Base-by-base conservation (phyloP, 257 asterid species). In the Verbena officinalis region DNA sequence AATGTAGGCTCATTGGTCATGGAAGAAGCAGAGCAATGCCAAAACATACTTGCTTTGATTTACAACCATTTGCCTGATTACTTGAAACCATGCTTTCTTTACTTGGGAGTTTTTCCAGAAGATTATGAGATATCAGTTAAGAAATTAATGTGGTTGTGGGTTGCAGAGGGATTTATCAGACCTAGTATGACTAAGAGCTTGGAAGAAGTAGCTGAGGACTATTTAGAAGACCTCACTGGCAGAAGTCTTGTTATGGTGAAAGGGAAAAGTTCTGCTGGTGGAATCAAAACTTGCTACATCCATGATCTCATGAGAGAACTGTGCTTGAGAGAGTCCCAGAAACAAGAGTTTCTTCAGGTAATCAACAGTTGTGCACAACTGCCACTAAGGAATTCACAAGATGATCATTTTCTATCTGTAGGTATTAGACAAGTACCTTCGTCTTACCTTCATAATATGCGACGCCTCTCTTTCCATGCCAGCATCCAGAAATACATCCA, bases 241-340 rank as follows among this genome's bases (percentile, higher is more conserved):
- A 66, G 75, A 67, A 71, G 52, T 42, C 63, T 76, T 9, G 49
- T 76, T 19, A n/a, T 66, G 67, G 65, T 76, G 3, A 36, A 58
- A 34, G 42, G 38, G 21, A 71, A 7, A 46, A 31, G 77, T 9
- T 67, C 55, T 8, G 30, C 3, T 49, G 81, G 81, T 38, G 61
- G 56, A 43, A 67, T 67, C 22, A 68, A 72, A 58, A 31, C 60
- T 13, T 76, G 78, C 60, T 44, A 22, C 46, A 39, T 76, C 51
- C 81, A 76, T 62, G 75, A 76, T 51, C 31, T 76, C 20, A 40
- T 71, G 62, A 59, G 75, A 38, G 75, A 76, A 20, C 34, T 49
- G 4, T 76, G 77, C 61, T 19, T 67, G 70, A 57, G 43, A 23
- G 73, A 66, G 49, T 61, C 74, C 19, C 36, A 40, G 30, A n/a